These are phyloP conservation scores for Fusarium miscanthi DNA, from an alignment of 2,329 filamentous ascomycete genomes.

Conservation along the genomic window DNA sequence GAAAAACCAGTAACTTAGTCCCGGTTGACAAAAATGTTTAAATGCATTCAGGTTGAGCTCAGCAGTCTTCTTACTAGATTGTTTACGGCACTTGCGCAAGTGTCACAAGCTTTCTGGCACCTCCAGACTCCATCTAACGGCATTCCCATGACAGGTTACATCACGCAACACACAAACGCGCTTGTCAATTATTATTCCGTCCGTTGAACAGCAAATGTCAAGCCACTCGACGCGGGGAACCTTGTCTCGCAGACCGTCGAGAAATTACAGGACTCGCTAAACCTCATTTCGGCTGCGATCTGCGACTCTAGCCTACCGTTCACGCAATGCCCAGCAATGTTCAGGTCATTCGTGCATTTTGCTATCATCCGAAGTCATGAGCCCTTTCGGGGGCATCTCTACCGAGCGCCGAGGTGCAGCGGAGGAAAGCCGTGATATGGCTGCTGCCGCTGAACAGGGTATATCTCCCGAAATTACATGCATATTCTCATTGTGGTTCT, in stretches of 20 bases:
- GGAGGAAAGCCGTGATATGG: slow-evolving; percentile 9
- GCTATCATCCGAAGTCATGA: background rate
- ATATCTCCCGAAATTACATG: slow-evolving; percentile 33
- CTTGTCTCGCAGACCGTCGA: background rate
- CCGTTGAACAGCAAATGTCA: background rate
- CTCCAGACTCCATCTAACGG: background rate
- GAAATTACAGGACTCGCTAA: slow-evolving; percentile 18
- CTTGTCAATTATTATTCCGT: background rate
- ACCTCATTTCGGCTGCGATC: slow-evolving; percentile 6
- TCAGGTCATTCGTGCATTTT: background rate
- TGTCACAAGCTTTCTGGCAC: background rate
- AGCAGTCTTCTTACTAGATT: accelerated
- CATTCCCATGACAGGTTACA: background rate
- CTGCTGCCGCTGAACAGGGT: slow-evolving; percentile 16
- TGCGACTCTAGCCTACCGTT: background rate
- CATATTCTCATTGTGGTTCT: slow-evolving; percentile 30
- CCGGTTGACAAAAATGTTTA: background rate
- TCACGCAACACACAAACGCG: background rate
- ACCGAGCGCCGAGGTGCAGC: slow-evolving; percentile 24
- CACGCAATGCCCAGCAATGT: background rate
- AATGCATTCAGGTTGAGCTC: accelerated
- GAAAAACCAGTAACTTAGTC: background rate
- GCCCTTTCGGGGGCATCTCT: background rate
- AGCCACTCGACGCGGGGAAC: slow-evolving; percentile 8
- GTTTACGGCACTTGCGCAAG: background rate